Conservation (phyloP, 2,329 filamentous ascomycete genomes). For the Tolypocladium paradoxum region DNA sequence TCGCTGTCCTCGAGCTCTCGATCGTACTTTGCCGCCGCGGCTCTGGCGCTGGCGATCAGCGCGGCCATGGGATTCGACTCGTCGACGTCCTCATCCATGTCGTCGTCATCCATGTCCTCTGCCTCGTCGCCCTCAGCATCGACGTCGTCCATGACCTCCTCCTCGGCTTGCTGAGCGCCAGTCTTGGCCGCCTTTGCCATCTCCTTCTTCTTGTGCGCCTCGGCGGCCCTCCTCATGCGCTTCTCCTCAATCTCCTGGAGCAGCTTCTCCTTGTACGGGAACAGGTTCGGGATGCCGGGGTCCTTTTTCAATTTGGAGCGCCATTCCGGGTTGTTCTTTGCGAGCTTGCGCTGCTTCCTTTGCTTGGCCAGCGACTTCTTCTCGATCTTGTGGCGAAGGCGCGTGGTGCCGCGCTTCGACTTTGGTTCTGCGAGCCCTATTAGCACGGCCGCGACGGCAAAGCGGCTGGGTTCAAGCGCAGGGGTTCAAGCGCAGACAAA, state of each 20-base stretch:
- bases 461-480: not conserved
- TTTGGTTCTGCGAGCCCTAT: conserved; percentile 59
- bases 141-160: conserved; percentile 32
- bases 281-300: conserved; percentile 91
- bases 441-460: not conserved
- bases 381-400: conserved; percentile 89
- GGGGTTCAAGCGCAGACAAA: not conserved
- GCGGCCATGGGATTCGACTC: conserved; percentile 83
- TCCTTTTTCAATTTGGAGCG: conserved; percentile 93
- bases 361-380: conserved; percentile 88
- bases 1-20: conserved; percentile 50
- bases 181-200: conserved; percentile 58
- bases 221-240: conserved; percentile 69
- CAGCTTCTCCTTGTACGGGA: conserved; percentile 94
- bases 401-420: conserved; percentile 84
- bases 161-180: conserved; percentile 28
- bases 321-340: conserved; percentile 98
- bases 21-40: conserved; percentile 67
- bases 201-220: conserved; percentile 59
- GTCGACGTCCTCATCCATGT: conserved; percentile 49
- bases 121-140: conserved; percentile 35
- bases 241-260: conserved; percentile 90
- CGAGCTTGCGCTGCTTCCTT: conserved; percentile 75
- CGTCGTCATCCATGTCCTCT: conserved; percentile 39
- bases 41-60: conserved; percentile 73